A percentile compares a stretch with the other conserved stretches of the same genome.
Conservation (phyloP, 495 filamentous ascomycete genomes). For the Daldinia concentrica region DNA sequence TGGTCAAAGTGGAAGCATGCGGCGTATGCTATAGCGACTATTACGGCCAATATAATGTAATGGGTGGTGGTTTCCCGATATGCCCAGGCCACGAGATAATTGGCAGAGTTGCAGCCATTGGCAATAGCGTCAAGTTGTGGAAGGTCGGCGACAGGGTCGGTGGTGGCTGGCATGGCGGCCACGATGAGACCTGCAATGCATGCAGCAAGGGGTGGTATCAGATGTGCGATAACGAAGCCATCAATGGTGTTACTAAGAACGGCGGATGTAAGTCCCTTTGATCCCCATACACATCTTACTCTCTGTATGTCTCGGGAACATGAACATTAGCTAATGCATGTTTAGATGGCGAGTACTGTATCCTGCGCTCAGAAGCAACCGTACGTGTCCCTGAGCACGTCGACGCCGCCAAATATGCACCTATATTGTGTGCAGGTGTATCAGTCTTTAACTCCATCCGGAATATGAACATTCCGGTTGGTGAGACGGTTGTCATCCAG, state of each 20-base stretch:
- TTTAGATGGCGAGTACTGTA: constrained; percentile 7
- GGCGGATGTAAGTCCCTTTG: constrained; percentile 1
- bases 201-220: constrained; percentile 13
- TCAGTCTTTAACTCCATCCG: constrained; percentile 9
- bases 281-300: background rate
- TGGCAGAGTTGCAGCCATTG: constrained; percentile 54
- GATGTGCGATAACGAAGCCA: constrained; percentile 15
- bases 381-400: constrained; percentile 7
- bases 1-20: constrained; percentile 4
- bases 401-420: constrained; percentile 10
- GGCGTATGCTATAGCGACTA: constrained; percentile 5
- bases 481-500: constrained; percentile 63
- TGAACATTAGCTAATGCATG: background rate
- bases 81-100: constrained; percentile 63
- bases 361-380: constrained; percentile 2
- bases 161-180: constrained; percentile 9
- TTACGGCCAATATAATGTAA: background rate
- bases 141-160: constrained; percentile 6
- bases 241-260: constrained; percentile 6
- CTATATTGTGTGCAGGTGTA: constrained; percentile 4
- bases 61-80: constrained; percentile 3
- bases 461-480: constrained; percentile 4
- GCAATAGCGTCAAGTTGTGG: background rate
- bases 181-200: constrained; percentile 9
- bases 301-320: background rate